Evolutionary conservation across 164 flowering plant genomes (phyloP), one percentile per base, ranked within the genome.

Genomic region (Berberis thunbergii): DNA sequence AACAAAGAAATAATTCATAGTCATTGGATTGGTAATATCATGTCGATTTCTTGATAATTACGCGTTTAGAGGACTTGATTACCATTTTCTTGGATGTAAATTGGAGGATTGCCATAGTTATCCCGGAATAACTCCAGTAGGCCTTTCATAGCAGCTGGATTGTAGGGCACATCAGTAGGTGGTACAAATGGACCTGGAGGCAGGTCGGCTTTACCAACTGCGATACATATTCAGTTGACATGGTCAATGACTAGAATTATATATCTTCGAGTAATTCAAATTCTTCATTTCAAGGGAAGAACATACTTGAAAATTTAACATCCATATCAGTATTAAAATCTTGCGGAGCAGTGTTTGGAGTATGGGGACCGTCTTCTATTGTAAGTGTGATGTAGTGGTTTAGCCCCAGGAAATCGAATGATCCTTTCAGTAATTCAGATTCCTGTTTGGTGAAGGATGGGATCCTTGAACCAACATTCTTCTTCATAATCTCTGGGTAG

Each of bases 401-500:
- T 26, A 26, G 26, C 26, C 26, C 26, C 26, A 26, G 26, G 26
- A 26, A 26, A 26, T 26, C 26, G 26, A 26, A 26, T 26, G 26
- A 26, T 63, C 62, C 70, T 60, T 77, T 71, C 3, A 77, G 41
- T 13, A 63, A 54, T 60, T 66, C 39, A 8, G 67, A 60, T 58
- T 71, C 69, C 5, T 40, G 8, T 61, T 68, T 70, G 56, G 61
- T 75, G 76, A 88, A 86, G 41, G 72, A 60, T n/a, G 89, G 88
- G 8, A 89, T 13, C 61, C 88, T 52, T 3, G 70, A 42, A 1
- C 87, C 84, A 1, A 57, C 85, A 42, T 38, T 75, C 62, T 64
- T 62, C 69, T 74, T 84, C 91, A 85, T 82, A 50, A 44, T 61
- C 9, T 69, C 49, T 0, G 91, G 91, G 62, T 88, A 86, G 58